These are phyloP conservation scores for Cucurbita ficifolia DNA, from an alignment of 306 rosid species.

Conservation along the genomic window DNA sequence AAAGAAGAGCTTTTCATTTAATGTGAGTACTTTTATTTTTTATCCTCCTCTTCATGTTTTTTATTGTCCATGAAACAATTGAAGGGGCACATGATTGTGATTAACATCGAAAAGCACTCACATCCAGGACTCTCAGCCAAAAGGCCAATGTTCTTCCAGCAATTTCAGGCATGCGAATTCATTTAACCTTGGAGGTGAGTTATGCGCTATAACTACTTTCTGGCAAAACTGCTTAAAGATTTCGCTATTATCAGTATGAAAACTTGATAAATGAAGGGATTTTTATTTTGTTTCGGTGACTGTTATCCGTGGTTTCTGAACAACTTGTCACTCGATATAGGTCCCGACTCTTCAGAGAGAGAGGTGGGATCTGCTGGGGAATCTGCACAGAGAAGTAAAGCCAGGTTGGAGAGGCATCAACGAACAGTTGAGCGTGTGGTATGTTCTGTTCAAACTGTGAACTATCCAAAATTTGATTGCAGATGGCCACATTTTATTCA, in stretches of 20 bases:
- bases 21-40: conserved; percentile 15
- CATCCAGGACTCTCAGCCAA: conserved; percentile 27
- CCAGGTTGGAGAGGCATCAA: conserved; percentile 67
- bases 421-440: conserved; percentile 80
- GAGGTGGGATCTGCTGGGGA: conserved; percentile 39
- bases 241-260: neutral
- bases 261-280: neutral
- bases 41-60: neutral
- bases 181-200: conserved; percentile 53
- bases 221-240: neutral
- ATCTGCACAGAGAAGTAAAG: conserved; percentile 70
- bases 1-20: conserved; percentile 16
- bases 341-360: conserved; percentile 25
- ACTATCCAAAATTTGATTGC: neutral
- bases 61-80: neutral
- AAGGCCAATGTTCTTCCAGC: conserved; percentile 19
- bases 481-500: conserved; percentile 14
- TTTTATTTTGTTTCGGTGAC: neutral
- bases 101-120: neutral
- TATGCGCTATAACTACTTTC: neutral
- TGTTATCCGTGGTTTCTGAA: neutral
- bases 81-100: neutral
- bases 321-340: conserved; percentile 19
- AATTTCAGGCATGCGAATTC: conserved; percentile 31
- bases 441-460: conserved; percentile 17